Evolutionary conservation across 2,329 filamentous ascomycete genomes (phyloP).

Genomic region (Calonectria hawksworthii): DNA sequence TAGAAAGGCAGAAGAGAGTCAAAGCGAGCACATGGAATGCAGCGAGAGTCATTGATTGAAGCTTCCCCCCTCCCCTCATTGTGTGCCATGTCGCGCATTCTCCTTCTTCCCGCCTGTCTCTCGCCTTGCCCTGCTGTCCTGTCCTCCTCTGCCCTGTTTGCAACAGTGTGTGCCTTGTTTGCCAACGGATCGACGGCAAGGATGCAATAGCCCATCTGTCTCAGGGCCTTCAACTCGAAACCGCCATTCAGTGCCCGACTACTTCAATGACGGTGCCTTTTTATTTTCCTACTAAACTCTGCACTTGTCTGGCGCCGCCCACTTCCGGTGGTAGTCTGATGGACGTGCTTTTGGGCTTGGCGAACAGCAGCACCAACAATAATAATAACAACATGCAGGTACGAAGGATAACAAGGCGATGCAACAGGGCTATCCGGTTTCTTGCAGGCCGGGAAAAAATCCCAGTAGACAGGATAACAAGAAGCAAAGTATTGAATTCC

Average conservation of each 20-base stretch:
- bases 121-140: not conserved
- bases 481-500: not conserved
- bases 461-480: not conserved
- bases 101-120: not conserved
- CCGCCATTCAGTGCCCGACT: constrained; percentile 8
- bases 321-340: not conserved
- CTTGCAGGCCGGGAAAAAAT: not conserved
- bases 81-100: not conserved
- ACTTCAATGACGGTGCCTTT: not conserved
- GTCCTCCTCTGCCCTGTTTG: not conserved
- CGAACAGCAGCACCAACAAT: not conserved
- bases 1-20: not conserved
- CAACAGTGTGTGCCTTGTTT: not conserved
- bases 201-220: constrained; percentile 9
- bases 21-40: not conserved
- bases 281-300: not conserved
- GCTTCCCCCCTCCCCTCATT: not conserved
- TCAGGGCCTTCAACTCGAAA: constrained; percentile 26
- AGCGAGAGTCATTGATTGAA: constrained; percentile 7
- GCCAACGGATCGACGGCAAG: constrained; percentile 6
- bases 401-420: not conserved
- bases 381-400: not conserved
- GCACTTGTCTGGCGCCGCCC: not conserved
- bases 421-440: not conserved
- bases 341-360: not conserved